Evolutionary conservation across 306 rosid genomes (phyloP), one percentile per base, ranked within the genome.

Genomic region (Cercis canadensis): DNA sequence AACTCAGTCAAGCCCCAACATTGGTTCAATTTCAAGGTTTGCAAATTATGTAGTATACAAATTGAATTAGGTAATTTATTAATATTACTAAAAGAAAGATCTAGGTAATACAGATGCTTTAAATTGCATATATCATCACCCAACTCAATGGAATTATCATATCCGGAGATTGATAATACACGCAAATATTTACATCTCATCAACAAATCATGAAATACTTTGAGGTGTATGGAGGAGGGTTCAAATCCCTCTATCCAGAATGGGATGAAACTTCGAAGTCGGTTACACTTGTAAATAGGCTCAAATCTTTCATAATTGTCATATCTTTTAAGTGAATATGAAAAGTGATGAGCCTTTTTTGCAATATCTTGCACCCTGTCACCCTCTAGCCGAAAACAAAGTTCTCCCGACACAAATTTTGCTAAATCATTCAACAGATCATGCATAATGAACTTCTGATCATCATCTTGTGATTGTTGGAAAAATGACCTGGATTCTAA

Each of bases 51-150:
- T 52, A 81, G 2, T 52, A 4, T 8, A 57, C 81, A 60, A 0
- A 72, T 61, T 32, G 82, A 61, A 52, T 59, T 13, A 3, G 79
- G 82, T 16, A 81, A 16, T 0, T 29, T 24, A 67, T 11, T 9
- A 62, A 76, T 41, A 2, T 0, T 0, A n/a, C 56, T 64, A 1
- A 0, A 0, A 1, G 77, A 15, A 57, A 57, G 69, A 41, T 80
- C 41, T 8, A 80, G 57, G 64, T 75, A 80, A 15, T 70, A 78
- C 17, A 80, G 18, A 39, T 57, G 78, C 8, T 32, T 70, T 46
- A 80, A 29, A 14, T 70, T 70, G 5, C 70, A 0, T 41, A 80
- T 18, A n/a, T 14, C 50, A 51, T 8, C 65, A 5, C 67, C 18
- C 41, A 69, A 31, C 31, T 18, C 44, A 4, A 29, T 0, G 4